Evolutionary conservation across 1,284 basidiomycete species (phyloP).

Genomic region (Austroboletus niveus): DNA sequence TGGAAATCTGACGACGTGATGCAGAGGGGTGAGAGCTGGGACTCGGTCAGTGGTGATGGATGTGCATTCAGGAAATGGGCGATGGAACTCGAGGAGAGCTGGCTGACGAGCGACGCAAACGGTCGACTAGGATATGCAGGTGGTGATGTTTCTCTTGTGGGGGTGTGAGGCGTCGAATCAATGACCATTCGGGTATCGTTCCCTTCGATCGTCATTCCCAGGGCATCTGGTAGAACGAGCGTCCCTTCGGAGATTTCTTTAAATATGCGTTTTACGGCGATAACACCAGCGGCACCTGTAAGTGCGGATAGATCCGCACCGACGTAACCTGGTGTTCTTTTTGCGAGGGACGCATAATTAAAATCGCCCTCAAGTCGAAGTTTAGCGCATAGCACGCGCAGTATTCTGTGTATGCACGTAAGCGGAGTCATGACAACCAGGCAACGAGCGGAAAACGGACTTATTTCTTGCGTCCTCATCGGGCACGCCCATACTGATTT

Average conservation of each 20-base stretch:
- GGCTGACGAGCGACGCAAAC: conserved; percentile 42
- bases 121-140: conserved; percentile 27
- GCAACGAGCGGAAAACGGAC: conserved; percentile 43
- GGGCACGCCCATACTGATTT: conserved; percentile 96
- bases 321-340: conserved; percentile 95
- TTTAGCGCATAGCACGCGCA: conserved; percentile 76
- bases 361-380: conserved; percentile 80
- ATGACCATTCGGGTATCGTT: conserved; percentile 50
- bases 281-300: conserved; percentile 91
- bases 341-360: conserved; percentile 80
- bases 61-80: conserved; percentile 87
- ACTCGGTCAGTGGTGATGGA: conserved; percentile 73
- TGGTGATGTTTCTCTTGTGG: conserved; percentile 12
- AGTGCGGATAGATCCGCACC: conserved; percentile 92
- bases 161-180: conserved; percentile 37
- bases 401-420: conserved; percentile 53
- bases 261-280: conserved; percentile 96
- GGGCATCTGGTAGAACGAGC: conserved; percentile 49
- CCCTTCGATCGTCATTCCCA: conserved; percentile 8
- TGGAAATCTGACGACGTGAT: conserved; percentile 83
- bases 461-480: conserved; percentile 88
- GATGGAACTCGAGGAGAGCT: conserved; percentile 68
- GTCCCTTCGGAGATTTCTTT: conserved; percentile 74
- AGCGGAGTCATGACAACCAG: not conserved
- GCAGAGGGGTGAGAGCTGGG: conserved; percentile 77